Evolutionary conservation across 1,284 basidiomycete genomes (phyloP).

Genomic region (Cryptococcus neoformans): DNA sequence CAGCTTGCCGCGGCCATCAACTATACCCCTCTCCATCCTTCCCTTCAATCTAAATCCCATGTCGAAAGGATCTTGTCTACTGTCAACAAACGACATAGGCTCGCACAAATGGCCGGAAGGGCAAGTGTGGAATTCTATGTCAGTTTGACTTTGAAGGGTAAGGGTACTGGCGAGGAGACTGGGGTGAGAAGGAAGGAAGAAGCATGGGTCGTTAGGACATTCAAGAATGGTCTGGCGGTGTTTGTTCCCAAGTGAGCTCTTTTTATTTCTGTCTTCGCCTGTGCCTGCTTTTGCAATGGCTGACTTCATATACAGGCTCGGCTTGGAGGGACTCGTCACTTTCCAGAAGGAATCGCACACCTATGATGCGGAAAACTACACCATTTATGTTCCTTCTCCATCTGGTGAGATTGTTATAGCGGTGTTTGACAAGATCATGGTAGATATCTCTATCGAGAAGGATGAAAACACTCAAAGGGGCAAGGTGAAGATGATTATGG

Average conservation of each 20-base stretch:
- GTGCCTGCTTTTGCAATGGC: background rate
- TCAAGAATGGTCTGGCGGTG: constrained; percentile 92
- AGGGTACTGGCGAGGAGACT: constrained; percentile 17
- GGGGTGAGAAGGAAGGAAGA: constrained; percentile 60
- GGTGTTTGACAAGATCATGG: constrained; percentile 90
- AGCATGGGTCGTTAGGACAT: constrained; percentile 92
- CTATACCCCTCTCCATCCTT: constrained; percentile 76
- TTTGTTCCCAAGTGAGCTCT: constrained; percentile 84
- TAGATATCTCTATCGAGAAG: constrained; percentile 89
- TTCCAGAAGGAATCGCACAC: constrained; percentile 78
- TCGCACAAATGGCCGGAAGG: constrained; percentile 95
- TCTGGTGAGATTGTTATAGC: constrained; percentile 58
- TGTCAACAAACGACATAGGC: constrained; percentile 88
- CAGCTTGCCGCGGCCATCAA: constrained; percentile 90
- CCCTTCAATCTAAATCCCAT: constrained; percentile 81
- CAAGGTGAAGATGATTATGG: constrained; percentile 62
- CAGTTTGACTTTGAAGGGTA: constrained; percentile 77
- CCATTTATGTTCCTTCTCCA: constrained; percentile 64
- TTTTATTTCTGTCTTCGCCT: background rate
- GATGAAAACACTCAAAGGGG: constrained; percentile 92
- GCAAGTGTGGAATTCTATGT: constrained; percentile 98
- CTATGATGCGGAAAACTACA: constrained; percentile 90
- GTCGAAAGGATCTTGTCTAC: constrained; percentile 84
- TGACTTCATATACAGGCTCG: constrained; percentile 59
- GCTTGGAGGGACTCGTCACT: constrained; percentile 88